Conservation (phyloP, 352 stramenopile genomes). For the Phytophthora pinifolia region DNA sequence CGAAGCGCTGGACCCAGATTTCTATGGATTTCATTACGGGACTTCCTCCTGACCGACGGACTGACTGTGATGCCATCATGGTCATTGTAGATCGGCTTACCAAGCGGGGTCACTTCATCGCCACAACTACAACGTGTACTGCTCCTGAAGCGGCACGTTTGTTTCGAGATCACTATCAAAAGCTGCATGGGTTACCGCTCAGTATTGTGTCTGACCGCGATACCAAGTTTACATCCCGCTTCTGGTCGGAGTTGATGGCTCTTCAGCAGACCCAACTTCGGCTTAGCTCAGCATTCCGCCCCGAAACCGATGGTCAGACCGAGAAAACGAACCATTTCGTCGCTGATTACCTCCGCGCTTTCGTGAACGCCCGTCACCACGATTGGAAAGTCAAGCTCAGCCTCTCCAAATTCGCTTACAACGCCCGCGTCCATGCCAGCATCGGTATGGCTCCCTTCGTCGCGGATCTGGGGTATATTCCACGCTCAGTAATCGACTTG, state of each 20-base stretch:
- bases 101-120: not conserved
- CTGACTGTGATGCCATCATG: not conserved
- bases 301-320: conserved; percentile 20
- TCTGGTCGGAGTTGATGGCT: conserved; percentile 15
- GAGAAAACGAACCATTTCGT: conserved; percentile 24
- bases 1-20: not conserved
- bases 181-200: not conserved
- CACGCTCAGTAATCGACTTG: conserved; percentile 7
- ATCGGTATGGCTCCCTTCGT: conserved; percentile 15
- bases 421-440: conserved; percentile 1
- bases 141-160: not conserved
- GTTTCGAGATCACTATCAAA: conserved; percentile 2
- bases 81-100: not conserved
- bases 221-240: conserved; percentile 19
- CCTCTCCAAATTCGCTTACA: conserved; percentile 18
- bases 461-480: conserved; percentile 11
- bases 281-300: conserved; percentile 12
- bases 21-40: not conserved
- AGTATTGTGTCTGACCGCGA: conserved; percentile 18
- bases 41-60: no score
- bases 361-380: not conserved
- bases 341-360: conserved; percentile 16
- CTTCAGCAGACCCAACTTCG: conserved; percentile 15
- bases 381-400: not conserved
- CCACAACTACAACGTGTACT: not conserved